A percentile compares a stretch with the other conserved stretches of the same genome.
These are phyloP conservation scores for Vicia sativa DNA, from an alignment of 306 rosid species.

Conservation along the genomic window DNA sequence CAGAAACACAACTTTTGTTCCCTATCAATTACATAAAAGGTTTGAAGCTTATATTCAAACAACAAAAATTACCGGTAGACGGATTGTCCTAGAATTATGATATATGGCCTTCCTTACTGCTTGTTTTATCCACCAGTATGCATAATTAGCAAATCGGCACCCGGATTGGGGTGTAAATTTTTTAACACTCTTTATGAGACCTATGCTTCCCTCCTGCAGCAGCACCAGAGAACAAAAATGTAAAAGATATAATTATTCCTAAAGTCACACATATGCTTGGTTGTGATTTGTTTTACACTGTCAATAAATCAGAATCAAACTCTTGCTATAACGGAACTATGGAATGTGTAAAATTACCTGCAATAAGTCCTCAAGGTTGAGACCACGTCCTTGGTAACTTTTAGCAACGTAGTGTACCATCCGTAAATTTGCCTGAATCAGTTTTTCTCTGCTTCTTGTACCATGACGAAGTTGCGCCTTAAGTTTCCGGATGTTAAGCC, in stretches of 20 bases:
- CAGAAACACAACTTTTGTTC: constrained; percentile 18
- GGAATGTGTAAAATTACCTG: constrained; percentile 63
- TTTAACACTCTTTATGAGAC: constrained; percentile 86
- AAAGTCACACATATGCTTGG: no score
- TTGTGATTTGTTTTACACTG: no score
- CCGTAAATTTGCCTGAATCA: constrained; percentile 78
- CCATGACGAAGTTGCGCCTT: constrained; percentile 60
- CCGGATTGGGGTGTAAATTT: constrained; percentile 83
- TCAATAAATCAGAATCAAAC: no score
- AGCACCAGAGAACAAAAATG: constrained; percentile 41
- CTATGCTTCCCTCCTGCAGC: constrained; percentile 85
- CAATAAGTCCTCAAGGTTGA: constrained; percentile 78
- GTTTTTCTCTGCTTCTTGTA: constrained; percentile 69
- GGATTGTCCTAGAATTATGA: constrained; percentile 80
- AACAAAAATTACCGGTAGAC: constrained; percentile 67
- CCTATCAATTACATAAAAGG: constrained; percentile 30
- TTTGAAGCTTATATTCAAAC: constrained; percentile 27
- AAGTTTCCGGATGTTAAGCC: constrained; percentile 58
- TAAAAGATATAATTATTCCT: constrained; percentile 6
- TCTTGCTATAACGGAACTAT: not conserved
- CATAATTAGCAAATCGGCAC: constrained; percentile 76
- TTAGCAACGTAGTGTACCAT: constrained; percentile 91
- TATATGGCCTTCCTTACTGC: constrained; percentile 72
- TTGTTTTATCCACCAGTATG: constrained; percentile 90
- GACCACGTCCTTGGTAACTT: constrained; percentile 87